These are phyloP conservation scores for Saturnispora ahearnii DNA, from an alignment of 805 yeast genomes.

Conservation along the genomic window DNA sequence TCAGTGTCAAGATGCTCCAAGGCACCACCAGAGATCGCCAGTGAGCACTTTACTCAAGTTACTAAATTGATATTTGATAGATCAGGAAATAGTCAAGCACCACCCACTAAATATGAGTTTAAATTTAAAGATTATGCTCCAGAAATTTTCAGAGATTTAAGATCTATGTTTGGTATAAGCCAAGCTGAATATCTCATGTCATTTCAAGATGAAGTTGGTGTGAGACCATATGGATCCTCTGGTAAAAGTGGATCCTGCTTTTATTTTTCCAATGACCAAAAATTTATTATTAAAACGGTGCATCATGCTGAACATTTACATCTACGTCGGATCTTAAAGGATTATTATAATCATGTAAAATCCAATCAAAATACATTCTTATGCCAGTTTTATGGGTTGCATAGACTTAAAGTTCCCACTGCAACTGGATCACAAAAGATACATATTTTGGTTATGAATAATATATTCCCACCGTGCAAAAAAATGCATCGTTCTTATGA, in stretches of 20 bases:
- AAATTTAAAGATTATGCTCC: constrained; percentile 96
- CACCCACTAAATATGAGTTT: constrained; percentile 90
- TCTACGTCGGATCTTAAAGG: constrained; percentile 59
- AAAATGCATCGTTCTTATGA: constrained; percentile 83
- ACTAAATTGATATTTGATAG: constrained; percentile 82
- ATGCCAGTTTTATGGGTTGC: constrained; percentile 95
- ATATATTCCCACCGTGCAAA: constrained; percentile 87
- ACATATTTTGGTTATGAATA: constrained; percentile 94
- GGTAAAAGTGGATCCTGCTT: constrained; percentile 97
- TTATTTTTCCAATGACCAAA: constrained; percentile 87
- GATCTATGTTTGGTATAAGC: constrained; percentile 75
- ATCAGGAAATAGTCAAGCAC: constrained; percentile 81
- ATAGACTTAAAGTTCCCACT: constrained; percentile 82
- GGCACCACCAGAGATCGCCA: constrained; percentile 60
- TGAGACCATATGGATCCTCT: constrained; percentile 88
- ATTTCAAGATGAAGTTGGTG: constrained; percentile 83
- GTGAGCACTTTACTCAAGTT: constrained; percentile 59
- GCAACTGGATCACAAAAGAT: constrained; percentile 48
- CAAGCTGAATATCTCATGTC: constrained; percentile 94
- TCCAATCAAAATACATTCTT: constrained; percentile 79
- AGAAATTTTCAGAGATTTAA: constrained; percentile 79
- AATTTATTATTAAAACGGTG: constrained; percentile 91
- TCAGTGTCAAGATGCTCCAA: constrained; percentile 92
- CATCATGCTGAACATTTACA: constrained; percentile 89
- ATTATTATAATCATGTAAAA: constrained; percentile 74